Evolutionary conservation across 139 green algal genomes (phyloP), one percentile per base, ranked within the genome.

Genomic region (Auxenochlorella protothecoides): DNA sequence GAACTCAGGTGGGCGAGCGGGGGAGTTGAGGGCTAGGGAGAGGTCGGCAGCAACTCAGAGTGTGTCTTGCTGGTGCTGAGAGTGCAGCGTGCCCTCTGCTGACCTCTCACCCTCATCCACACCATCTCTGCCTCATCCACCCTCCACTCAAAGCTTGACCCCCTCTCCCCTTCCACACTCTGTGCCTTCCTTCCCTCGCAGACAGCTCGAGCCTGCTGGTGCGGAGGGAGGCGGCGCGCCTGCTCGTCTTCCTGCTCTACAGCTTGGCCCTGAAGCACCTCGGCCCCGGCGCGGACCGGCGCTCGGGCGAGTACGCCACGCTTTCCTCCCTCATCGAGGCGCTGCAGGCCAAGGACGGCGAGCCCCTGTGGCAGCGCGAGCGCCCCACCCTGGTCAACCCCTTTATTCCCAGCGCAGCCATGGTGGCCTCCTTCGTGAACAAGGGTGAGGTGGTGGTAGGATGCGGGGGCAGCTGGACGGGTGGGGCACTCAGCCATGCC

Each of bases 171-270:
- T 44, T 44, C 27, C 27, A 44, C 27, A 44, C 27, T 44, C 27
- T 44, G 27, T 44, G 27, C 27, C 27, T 44, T 44, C 27, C 27
- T 44, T 44, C 57, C 57, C 11, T 62, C 11, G 13, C 51, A 15
- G 72, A 76, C 51, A 65, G 13, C 15, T 53, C 14, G 10, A 76
- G 72, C 63, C 9, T 14, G 51, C 12, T 55, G 12, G 74, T 82
- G 62, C 63, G 77, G 14, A 55, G 65, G 2, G 77, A 82, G 66
- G 74, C 16, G 65, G 68, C 27, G 61, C 80, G 92, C 69, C 81
- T 96, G 74, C 74, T 96, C 15, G 60, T 92, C 53, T 92, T 95
- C 82, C 75, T 96, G 13, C 74, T 96, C 2, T 89, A 93, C 69
- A 73, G 73, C 5, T 76, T 92, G 13, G 79, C 77, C 2, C 73